These are phyloP conservation scores for Pelargonium exstipulatum DNA, from an alignment of 441 rosid species.

Conservation along the genomic window DNA sequence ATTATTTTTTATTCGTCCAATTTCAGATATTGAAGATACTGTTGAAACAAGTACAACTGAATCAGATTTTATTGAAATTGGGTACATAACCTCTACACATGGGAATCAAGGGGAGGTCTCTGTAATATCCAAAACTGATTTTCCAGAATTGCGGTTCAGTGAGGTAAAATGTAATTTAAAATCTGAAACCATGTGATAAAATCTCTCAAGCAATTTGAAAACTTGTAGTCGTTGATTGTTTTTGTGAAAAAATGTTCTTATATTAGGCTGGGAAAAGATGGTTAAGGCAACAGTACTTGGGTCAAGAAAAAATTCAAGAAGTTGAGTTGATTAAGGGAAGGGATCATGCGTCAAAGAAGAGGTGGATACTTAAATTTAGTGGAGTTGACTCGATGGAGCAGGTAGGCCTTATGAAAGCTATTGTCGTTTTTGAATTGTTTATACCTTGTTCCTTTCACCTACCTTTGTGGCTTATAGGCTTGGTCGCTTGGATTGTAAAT, in stretches of 20 bases:
- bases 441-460: background rate
- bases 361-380: constrained; percentile 75
- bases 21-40: constrained; percentile 45
- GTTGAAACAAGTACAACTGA: constrained; percentile 37
- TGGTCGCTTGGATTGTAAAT: background rate
- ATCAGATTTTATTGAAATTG: constrained; percentile 59
- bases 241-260: constrained; percentile 8
- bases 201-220: background rate
- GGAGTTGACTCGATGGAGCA: constrained; percentile 66
- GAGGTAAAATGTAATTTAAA: constrained; percentile 31
- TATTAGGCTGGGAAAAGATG: constrained; percentile 85
- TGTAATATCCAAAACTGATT: constrained; percentile 70
- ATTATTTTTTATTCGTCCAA: constrained; percentile 9
- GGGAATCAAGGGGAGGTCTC: constrained; percentile 78
- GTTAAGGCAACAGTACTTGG: constrained; percentile 57
- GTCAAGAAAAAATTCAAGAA: constrained; percentile 57
- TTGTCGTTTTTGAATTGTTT: constrained; percentile 6
- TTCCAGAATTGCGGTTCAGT: constrained; percentile 74
- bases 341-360: constrained; percentile 61
- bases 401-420: constrained; percentile 32
- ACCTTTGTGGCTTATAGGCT: background rate
- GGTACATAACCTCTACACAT: constrained; percentile 66
- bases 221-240: background rate
- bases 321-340: constrained; percentile 74
- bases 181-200: background rate